Evolutionary conservation across 257 asterid genomes (phyloP).

Genomic region (Anisodus tanguticus): DNA sequence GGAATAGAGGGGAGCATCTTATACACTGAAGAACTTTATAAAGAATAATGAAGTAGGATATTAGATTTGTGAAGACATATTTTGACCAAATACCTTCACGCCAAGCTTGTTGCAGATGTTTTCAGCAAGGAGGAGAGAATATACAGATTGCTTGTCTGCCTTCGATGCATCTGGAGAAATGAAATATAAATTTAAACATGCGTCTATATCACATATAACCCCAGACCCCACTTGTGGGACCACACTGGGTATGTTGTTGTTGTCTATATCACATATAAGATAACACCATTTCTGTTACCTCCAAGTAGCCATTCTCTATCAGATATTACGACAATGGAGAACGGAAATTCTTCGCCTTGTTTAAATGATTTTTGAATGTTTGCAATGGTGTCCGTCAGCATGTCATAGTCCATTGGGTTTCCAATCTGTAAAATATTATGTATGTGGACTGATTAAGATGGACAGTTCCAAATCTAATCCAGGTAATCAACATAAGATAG

Average conservation of each 20-base stretch:
- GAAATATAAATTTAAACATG: conserved; percentile 14
- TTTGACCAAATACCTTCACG: conserved; percentile 61
- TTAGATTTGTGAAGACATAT: neutral
- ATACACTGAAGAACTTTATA: neutral
- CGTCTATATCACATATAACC: neutral
- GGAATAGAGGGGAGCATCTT: neutral
- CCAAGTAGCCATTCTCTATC: conserved; percentile 93
- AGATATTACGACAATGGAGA: conserved; percentile 83
- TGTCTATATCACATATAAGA: neutral
- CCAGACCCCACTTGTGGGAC: too few relatives aligned
- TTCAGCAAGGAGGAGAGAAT: conserved; percentile 95
- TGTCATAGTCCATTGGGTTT: conserved; percentile 86
- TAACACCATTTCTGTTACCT: conserved; percentile 55
- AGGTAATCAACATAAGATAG: conserved; percentile 24
- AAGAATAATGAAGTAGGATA: neutral
- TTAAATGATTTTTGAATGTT: conserved; percentile 56
- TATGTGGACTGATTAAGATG: conserved; percentile 30
- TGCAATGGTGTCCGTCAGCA: conserved; percentile 68
- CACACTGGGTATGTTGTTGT: too few relatives aligned
- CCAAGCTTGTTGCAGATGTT: conserved; percentile 74
- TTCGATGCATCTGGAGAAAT: conserved; percentile 68
- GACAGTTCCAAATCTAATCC: neutral
- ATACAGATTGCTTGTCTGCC: conserved; percentile 92
- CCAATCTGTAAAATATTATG: conserved; percentile 65
- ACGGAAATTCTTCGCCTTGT: conserved; percentile 65